phyloP scores from a whole-genome alignment of 2,329 filamentous ascomycete species.

The Mollisia scopiformis region DNA sequence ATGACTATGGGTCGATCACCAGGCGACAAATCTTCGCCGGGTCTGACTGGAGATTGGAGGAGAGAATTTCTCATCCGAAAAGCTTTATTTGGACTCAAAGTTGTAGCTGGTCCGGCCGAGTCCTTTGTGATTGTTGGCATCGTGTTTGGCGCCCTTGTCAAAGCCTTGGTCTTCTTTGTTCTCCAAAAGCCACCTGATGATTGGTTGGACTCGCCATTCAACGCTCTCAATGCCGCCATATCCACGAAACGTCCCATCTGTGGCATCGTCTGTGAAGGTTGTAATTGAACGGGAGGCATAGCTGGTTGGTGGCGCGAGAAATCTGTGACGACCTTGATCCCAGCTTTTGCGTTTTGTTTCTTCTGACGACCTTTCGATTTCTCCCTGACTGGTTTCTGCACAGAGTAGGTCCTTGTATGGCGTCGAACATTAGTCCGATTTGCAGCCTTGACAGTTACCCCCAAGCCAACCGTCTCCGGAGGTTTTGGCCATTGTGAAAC shows the following conservation, averaged over 20 bases:
- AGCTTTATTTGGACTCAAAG: neutral
- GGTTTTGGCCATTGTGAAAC: constrained; percentile 29
- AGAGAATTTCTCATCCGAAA: constrained; percentile 7
- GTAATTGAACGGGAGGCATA: constrained; percentile 45
- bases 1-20: constrained; percentile 74
- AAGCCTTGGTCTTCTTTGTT: constrained; percentile 29
- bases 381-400: constrained; percentile 41
- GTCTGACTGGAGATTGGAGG: constrained; percentile 18
- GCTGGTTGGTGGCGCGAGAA: constrained; percentile 55
- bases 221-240: constrained; percentile 59
- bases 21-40: constrained; percentile 59
- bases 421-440: constrained; percentile 23
- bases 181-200: constrained; percentile 34
- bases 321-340: constrained; percentile 72
- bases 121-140: constrained; percentile 9
- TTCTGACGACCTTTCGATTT: constrained; percentile 66
- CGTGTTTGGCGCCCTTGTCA: constrained; percentile 8
- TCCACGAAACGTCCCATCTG: constrained; percentile 46
- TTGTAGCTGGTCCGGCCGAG: neutral
- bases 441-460: constrained; percentile 13
- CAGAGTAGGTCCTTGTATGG: constrained; percentile 32
- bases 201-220: constrained; percentile 45
- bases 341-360: constrained; percentile 61
- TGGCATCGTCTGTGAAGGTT: constrained; percentile 21
- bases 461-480: constrained; percentile 16